A percentile compares a stretch with the other conserved stretches of the same genome.
Evolutionary conservation across 768 basidiomycete species (phyloP).

Genomic region (Leccinum broughii): DNA sequence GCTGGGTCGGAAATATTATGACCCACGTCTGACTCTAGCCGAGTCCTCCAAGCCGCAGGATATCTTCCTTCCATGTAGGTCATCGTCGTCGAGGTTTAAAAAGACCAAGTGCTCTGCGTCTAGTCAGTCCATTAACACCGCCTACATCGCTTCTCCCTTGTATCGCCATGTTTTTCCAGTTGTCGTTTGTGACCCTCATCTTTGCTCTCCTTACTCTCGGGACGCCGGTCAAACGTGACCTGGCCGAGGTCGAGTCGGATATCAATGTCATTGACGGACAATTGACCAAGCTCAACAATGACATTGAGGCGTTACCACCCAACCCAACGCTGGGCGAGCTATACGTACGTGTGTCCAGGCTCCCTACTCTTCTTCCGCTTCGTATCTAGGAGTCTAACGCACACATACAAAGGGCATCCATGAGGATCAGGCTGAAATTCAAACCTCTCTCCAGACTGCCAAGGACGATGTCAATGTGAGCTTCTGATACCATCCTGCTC

Average conservation of each 20-base stretch:
- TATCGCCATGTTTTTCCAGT: conserved; percentile 12
- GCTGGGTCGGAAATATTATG: not conserved
- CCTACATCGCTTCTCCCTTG: not conserved
- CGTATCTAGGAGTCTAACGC: not conserved
- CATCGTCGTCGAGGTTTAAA: conserved; percentile 6
- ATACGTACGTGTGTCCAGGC: not conserved
- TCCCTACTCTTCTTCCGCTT: not conserved
- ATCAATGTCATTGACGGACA: no score
- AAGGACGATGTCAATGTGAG: conserved; percentile 1
- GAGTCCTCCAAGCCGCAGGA: not conserved
- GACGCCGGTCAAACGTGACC: conserved; percentile 12
- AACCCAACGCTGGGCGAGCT: accelerated
- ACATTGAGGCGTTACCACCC: not conserved
- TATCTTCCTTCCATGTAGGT: not conserved
- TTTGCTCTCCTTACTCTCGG: conserved; percentile 15
- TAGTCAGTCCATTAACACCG: not conserved
- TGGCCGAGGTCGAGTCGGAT: not conserved
- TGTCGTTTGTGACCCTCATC: conserved; percentile 11
- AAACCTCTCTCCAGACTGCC: accelerated
- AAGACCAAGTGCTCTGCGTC: not conserved
- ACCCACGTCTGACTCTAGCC: not conserved
- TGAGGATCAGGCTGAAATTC: accelerated
- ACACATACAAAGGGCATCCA: not conserved
- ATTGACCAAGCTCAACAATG: not conserved
- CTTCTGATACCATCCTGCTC: not conserved